Conservation (phyloP, 768 basidiomycete genomes). For the Mrakia gelida region DNA sequence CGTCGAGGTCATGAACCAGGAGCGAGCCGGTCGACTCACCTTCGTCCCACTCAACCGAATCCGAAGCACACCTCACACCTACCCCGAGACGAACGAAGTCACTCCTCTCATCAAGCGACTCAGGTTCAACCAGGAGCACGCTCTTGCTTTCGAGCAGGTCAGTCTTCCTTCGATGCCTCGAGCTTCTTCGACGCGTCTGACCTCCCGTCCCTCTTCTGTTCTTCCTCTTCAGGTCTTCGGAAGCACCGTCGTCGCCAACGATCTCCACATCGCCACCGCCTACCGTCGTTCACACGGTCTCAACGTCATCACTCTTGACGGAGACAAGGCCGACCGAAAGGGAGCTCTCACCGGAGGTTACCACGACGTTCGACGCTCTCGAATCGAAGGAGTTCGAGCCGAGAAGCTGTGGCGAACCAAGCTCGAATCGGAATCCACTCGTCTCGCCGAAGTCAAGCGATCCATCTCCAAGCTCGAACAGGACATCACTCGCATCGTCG, state of each 20-base stretch:
- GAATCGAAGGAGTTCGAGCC: slow-evolving; percentile 78
- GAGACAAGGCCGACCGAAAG: slow-evolving; percentile 95
- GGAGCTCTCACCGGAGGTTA: slow-evolving; percentile 94
- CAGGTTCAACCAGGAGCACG: slow-evolving; percentile 62
- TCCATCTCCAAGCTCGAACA: slow-evolving; percentile 72
- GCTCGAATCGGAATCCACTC: slow-evolving; percentile 60
- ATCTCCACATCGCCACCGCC: slow-evolving; percentile 83
- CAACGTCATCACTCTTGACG: slow-evolving; percentile 95
- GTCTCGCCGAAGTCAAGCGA: slow-evolving; percentile 68
- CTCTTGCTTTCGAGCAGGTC: slow-evolving; percentile 83
- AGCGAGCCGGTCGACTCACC: slow-evolving; percentile 89
- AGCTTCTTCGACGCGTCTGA: not conserved
- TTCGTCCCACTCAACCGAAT: slow-evolving; percentile 98
- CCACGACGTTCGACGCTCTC: slow-evolving; percentile 82
- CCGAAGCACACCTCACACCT: slow-evolving; percentile 67
- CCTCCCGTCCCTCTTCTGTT: not conserved
- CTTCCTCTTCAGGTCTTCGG: slow-evolving; percentile 65
- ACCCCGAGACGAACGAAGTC: slow-evolving; percentile 44
- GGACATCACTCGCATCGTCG: slow-evolving; percentile 70
- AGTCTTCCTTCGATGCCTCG: slow-evolving; percentile 21
- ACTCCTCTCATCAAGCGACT: slow-evolving; percentile 63
- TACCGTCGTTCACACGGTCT: slow-evolving; percentile 92
- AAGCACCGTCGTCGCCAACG: slow-evolving; percentile 91
- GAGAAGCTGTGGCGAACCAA: slow-evolving; percentile 71
- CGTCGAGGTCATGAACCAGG: slow-evolving; percentile 88